Conservation (phyloP, 495 filamentous ascomycete genomes). For the Neurospora sp. region DNA sequence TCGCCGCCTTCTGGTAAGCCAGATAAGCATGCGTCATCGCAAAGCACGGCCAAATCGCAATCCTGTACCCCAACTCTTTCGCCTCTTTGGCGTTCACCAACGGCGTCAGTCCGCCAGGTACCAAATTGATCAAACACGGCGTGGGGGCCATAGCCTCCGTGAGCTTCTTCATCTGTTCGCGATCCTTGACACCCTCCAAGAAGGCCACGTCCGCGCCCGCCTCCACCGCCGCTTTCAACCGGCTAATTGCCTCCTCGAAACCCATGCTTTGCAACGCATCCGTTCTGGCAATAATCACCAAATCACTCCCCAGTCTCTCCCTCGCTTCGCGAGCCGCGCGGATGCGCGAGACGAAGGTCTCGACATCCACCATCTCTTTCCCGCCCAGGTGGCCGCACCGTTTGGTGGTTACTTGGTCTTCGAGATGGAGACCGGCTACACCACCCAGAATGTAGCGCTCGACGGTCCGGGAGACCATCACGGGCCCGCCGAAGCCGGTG, state of each 20-base stretch:
- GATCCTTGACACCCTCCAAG: constrained; percentile 51
- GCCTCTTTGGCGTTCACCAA: constrained; percentile 46
- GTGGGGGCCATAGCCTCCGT: constrained; percentile 10
- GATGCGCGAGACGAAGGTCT: constrained; percentile 48
- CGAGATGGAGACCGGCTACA: constrained; percentile 62
- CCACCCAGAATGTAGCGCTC: constrained; percentile 54
- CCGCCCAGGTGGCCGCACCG: constrained; percentile 53
- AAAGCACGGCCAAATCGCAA: constrained; percentile 53
- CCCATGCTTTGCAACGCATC: constrained; percentile 55
- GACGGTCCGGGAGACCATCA: constrained; percentile 53
- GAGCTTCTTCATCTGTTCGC: constrained; percentile 30
- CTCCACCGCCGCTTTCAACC: constrained; percentile 46
- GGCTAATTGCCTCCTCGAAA: constrained; percentile 48
- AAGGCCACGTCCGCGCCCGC: constrained; percentile 56
- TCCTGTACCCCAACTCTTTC: constrained; percentile 49
- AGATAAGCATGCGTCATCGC: constrained; percentile 42
- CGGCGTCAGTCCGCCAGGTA: constrained; percentile 50
- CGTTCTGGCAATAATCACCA: constrained; percentile 61
- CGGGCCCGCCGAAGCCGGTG: constrained; percentile 51
- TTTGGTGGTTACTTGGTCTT: constrained; percentile 61
- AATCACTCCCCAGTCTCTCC: constrained; percentile 37
- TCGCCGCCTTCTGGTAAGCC: constrained; percentile 36
- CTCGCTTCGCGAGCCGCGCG: constrained; percentile 29
- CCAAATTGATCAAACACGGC: constrained; percentile 56
- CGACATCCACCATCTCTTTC: constrained; percentile 48